Conservation (phyloP, 352 stramenopile species). For the Pythium phragmiticola region DNA sequence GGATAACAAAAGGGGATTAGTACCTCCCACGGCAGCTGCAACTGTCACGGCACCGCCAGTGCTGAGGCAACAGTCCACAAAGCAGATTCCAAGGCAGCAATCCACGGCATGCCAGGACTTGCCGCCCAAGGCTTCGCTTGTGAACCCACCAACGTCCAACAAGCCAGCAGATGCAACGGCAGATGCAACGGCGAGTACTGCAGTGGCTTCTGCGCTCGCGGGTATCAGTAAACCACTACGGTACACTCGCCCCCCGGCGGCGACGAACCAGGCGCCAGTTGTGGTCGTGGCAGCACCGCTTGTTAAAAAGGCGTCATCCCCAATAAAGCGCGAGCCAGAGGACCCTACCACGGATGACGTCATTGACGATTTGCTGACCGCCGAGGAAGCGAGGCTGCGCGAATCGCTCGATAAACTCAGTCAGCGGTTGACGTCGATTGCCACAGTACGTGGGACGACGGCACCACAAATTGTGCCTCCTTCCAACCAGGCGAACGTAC, state of each 20-base stretch:
- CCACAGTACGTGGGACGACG: constrained; percentile 1
- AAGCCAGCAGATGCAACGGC: neutral
- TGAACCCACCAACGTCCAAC: neutral
- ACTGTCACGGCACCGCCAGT: neutral
- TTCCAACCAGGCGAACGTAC: constrained; percentile 1
- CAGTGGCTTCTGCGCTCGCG: neutral
- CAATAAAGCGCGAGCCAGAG: constrained; percentile 17
- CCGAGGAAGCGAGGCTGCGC: constrained; percentile 44
- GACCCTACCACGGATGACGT: constrained; percentile 24
- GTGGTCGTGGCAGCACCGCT: neutral
- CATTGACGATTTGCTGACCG: constrained; percentile 34
- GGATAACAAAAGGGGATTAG: neutral
- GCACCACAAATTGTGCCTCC: neutral
- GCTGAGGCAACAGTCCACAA: neutral
- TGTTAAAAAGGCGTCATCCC: neutral
- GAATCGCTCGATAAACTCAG: constrained; percentile 61
- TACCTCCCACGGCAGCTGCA: neutral
- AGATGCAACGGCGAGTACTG: neutral
- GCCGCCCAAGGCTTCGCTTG: neutral
- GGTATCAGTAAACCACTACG: constrained; percentile 1
- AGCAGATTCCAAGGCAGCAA: neutral
- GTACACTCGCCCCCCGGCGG: constrained; percentile 4
- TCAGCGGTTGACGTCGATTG: constrained; percentile 32
- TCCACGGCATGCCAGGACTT: neutral
- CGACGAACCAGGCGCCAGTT: constrained; percentile 2